These are phyloP conservation scores for Termitomyces sp. DNA, from an alignment of 1,284 basidiomycete species.

Conservation along the genomic window DNA sequence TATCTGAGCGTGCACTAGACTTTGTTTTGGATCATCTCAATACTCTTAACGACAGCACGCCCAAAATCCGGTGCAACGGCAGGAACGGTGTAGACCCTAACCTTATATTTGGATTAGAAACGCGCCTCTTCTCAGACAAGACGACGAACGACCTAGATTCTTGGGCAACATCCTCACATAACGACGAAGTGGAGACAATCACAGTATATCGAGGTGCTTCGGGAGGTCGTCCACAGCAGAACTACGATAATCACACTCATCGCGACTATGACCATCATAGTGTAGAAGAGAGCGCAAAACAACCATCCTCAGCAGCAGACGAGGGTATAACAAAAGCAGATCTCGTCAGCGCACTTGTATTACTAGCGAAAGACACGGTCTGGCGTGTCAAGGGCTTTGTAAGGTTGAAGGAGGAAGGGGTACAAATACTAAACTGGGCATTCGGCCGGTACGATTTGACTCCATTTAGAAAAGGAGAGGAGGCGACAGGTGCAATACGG, in stretches of 20 bases:
- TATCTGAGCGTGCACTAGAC: slow-evolving; percentile 74
- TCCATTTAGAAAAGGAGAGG: slow-evolving; percentile 30
- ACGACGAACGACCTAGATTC: slow-evolving; percentile 24
- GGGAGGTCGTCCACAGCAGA: slow-evolving; percentile 33
- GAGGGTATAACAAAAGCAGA: slow-evolving; percentile 26
- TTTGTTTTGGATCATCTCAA: slow-evolving; percentile 81
- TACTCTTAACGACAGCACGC: slow-evolving; percentile 84
- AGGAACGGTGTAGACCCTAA: slow-evolving; percentile 64
- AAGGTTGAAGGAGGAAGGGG: slow-evolving; percentile 39
- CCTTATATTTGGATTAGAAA: slow-evolving; percentile 81
- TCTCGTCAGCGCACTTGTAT: slow-evolving; percentile 43
- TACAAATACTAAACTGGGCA: slow-evolving; percentile 82
- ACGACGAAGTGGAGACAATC: slow-evolving; percentile 80
- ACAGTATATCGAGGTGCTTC: slow-evolving; percentile 41
- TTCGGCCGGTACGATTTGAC: slow-evolving; percentile 80
- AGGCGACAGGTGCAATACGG: slow-evolving; percentile 38
- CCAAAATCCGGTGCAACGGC: slow-evolving; percentile 70
- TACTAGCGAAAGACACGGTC: slow-evolving; percentile 60
- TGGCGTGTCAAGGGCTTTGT: slow-evolving; percentile 85
- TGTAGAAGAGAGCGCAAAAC: background rate
- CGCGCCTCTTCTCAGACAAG: slow-evolving; percentile 59
- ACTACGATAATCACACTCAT: slow-evolving; percentile 15
- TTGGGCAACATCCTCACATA: slow-evolving; percentile 36
- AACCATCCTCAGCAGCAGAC: background rate
- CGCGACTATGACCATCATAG: background rate